Conservation (phyloP, 805 yeast genomes). For the Zygotorulaspora danielsina region DNA sequence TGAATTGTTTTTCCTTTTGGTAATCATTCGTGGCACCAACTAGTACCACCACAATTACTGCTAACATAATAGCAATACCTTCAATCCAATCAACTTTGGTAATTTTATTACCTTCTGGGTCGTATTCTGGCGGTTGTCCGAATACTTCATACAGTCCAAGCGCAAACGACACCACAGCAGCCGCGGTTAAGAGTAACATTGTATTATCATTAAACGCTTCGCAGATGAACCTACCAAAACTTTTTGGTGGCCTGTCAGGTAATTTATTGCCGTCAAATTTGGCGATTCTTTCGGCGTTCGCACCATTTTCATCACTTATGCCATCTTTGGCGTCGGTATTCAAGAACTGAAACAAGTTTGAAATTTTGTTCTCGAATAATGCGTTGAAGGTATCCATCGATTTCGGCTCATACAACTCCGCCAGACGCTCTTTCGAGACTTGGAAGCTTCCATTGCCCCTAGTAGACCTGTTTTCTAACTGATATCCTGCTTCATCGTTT, state of each 20-base stretch:
- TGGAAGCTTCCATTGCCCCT: conserved; percentile 9
- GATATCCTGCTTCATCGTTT: conserved; percentile 3
- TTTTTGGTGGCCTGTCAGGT: conserved; percentile 68
- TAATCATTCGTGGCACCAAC: conserved; percentile 97
- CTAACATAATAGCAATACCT: conserved; percentile 94
- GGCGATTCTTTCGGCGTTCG: conserved; percentile 14
- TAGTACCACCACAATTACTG: conserved; percentile 81
- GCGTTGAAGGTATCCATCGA: conserved; percentile 25
- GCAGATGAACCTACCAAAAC: conserved; percentile 63
- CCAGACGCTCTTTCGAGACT: conserved; percentile 21
- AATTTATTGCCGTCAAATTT: conserved; percentile 65
- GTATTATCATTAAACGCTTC: conserved; percentile 91
- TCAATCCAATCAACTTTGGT: conserved; percentile 98
- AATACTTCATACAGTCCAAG: conserved; percentile 89
- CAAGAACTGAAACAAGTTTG: conserved; percentile 21
- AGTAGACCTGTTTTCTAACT: conserved; percentile 6
- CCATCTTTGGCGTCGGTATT: conserved; percentile 26
- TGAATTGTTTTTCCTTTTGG: conserved; percentile 92
- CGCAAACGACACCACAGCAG: conserved; percentile 85
- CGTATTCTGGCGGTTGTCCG: conserved; percentile 74
- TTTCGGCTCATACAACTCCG: conserved; percentile 34
- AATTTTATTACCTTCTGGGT: conserved; percentile 66
- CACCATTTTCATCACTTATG: conserved; percentile 16
- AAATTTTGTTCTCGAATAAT: conserved; percentile 23
- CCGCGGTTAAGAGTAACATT: conserved; percentile 72